A percentile compares a stretch with the other conserved stretches of the same genome.
Evolutionary conservation across 768 basidiomycete genomes (phyloP).

Genomic region (Naganishia antarctica): DNA sequence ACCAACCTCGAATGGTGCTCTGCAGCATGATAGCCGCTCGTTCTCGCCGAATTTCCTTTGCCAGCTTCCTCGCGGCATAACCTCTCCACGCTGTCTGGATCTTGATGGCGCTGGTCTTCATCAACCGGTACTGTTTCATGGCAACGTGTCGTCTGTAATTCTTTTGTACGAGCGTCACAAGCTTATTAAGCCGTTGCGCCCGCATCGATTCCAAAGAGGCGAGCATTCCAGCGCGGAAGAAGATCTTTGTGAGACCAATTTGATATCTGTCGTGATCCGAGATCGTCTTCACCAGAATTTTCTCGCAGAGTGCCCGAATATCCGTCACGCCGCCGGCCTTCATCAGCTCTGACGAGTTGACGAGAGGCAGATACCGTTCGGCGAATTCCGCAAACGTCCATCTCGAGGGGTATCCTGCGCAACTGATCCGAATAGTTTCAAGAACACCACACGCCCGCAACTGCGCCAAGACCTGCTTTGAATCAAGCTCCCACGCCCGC

Average conservation of each 20-base stretch:
- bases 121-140: constrained; percentile 66
- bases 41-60: constrained; percentile 66
- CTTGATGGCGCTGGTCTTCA: constrained; percentile 69
- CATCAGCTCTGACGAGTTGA: constrained; percentile 11
- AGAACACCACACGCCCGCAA: constrained; percentile 96
- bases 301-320: constrained; percentile 64
- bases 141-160: constrained; percentile 86
- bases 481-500: constrained; percentile 91
- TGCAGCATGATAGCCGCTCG: constrained; percentile 74
- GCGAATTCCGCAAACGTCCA: constrained; percentile 99
- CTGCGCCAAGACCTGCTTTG: constrained; percentile 91
- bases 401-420: constrained; percentile 94
- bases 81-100: constrained; percentile 95
- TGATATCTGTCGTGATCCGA: constrained; percentile 95
- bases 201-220: constrained; percentile 80
- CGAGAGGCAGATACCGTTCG: constrained; percentile 61
- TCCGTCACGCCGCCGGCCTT: constrained; percentile 35
- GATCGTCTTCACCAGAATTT: constrained; percentile 79
- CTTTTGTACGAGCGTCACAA: constrained; percentile 96
- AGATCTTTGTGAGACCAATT: constrained; percentile 93
- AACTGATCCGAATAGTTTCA: constrained; percentile 96
- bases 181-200: constrained; percentile 74
- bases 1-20: constrained; percentile 62
- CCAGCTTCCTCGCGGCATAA: constrained; percentile 68
- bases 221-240: constrained; percentile 98